phyloP scores from a whole-genome alignment of 306 rosid genomes.

The Gastrolobium bilobum region DNA sequence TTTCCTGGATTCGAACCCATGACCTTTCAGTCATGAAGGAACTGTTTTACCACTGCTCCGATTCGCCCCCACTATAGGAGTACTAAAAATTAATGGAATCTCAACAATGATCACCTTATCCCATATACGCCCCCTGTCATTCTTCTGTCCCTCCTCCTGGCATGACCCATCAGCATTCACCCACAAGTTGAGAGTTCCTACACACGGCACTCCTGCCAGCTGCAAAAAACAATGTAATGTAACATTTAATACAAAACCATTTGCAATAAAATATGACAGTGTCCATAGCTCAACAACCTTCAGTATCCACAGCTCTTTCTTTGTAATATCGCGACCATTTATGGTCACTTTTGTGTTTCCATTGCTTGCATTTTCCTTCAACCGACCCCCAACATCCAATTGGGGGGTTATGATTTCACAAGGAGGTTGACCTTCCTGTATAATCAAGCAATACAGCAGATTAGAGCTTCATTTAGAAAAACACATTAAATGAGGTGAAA shows the following conservation, averaged over 20 bases:
- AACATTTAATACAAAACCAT: not conserved
- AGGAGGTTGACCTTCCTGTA: slow-evolving; percentile 74
- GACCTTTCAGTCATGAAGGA: slow-evolving; percentile 52
- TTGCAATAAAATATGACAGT: not conserved
- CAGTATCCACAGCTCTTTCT: slow-evolving; percentile 64
- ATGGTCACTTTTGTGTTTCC: slow-evolving; percentile 74
- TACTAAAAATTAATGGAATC: not conserved
- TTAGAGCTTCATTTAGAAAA: slow-evolving; percentile 3
- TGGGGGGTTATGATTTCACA: slow-evolving; percentile 67
- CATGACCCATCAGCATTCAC: slow-evolving; percentile 73
- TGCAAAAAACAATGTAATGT: slow-evolving; percentile 52
- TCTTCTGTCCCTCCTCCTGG: slow-evolving; percentile 84
- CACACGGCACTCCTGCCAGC: slow-evolving; percentile 84
- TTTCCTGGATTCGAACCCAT: no score
- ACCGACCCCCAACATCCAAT: slow-evolving; percentile 67
- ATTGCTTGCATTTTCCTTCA: slow-evolving; percentile 64
- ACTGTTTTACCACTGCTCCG: slow-evolving; percentile 38
- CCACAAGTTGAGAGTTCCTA: slow-evolving; percentile 82
- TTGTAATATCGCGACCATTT: slow-evolving; percentile 69
- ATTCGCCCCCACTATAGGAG: no score
- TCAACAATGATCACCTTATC: slow-evolving; percentile 63
- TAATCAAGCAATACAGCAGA: slow-evolving; percentile 42
- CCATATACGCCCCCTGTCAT: slow-evolving; percentile 71
- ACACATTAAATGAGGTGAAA: not conserved
- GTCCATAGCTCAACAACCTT: slow-evolving; percentile 56